Percentiles rank a stretch among this genome's conserved stretches.
Conservation (phyloP, 2,329 filamentous ascomycete species). For the Acephala macrosclerotiorum region DNA sequence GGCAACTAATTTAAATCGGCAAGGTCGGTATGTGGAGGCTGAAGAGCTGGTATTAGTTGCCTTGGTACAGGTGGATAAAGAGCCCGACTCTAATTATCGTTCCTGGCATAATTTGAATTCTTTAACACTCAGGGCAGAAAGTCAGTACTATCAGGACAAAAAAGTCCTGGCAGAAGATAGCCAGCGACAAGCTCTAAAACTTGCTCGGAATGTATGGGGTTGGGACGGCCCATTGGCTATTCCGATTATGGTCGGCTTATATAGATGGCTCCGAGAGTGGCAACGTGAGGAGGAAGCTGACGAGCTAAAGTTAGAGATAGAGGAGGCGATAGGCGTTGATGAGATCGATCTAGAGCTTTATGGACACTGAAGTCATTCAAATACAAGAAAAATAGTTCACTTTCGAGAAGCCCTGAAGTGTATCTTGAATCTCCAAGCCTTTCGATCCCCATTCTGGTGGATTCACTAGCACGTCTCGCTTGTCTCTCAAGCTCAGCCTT, state of each 20-base stretch:
- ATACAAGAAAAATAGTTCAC: too few species aligned
- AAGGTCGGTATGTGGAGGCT: slow-evolving; percentile 30
- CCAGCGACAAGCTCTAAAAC: slow-evolving; percentile 33
- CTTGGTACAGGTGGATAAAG: slow-evolving; percentile 27
- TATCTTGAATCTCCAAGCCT: too few species aligned
- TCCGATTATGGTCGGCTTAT: slow-evolving; percentile 34
- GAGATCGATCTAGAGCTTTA: slow-evolving; percentile 1
- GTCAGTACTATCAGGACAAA: slow-evolving; percentile 33
- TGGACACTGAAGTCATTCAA: background rate
- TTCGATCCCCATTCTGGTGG: too few species aligned
- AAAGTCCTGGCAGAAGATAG: slow-evolving; percentile 32
- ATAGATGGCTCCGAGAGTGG: slow-evolving; percentile 36
- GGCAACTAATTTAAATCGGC: slow-evolving; percentile 30
- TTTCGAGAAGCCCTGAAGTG: too few species aligned
- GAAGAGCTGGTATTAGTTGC: slow-evolving; percentile 27
- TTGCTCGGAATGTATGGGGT: slow-evolving; percentile 24
- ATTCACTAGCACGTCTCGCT: too few species aligned
- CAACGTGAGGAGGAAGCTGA: slow-evolving; percentile 31
- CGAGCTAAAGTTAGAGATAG: slow-evolving; percentile 25
- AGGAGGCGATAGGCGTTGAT: slow-evolving; percentile 24
- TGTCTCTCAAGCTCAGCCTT: too few species aligned
- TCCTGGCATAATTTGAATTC: slow-evolving; percentile 34
- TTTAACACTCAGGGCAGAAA: slow-evolving; percentile 31
- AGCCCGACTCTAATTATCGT: too few species aligned
- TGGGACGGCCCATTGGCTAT: slow-evolving; percentile 32